A percentile compares a stretch with the other conserved stretches of the same genome.
Evolutionary conservation across 176 grass and related monocot genomes (phyloP).

Genomic region (Miscanthus lutarioriparius): DNA sequence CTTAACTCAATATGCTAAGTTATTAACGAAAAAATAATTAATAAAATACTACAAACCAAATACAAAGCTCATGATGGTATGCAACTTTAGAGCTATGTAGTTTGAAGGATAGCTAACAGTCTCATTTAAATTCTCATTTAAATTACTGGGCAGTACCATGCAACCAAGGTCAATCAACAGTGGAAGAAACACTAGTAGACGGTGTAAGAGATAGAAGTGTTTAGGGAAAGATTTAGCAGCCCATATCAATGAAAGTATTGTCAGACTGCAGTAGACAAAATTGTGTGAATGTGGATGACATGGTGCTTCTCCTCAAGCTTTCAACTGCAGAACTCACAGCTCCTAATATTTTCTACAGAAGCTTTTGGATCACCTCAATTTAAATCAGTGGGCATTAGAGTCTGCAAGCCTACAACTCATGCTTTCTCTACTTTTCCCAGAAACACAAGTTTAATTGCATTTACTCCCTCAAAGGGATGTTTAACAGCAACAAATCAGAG

Average conservation of each 20-base stretch:
- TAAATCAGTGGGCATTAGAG: not conserved
- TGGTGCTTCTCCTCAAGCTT: not conserved
- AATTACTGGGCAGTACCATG: constrained; percentile 16
- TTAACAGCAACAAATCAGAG: constrained; percentile 20
- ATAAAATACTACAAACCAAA: constrained; percentile 11
- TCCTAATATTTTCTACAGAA: not conserved
- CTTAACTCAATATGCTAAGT: not conserved
- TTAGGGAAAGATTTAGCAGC: not conserved
- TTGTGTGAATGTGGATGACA: not conserved
- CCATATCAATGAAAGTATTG: constrained; percentile 5
- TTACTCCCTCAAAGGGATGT: not conserved
- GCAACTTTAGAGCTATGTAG: not conserved
- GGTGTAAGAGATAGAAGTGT: not conserved
- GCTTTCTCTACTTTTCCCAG: not conserved
- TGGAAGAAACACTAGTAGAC: not conserved
- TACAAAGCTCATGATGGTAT: not conserved
- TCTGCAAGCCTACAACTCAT: not conserved
- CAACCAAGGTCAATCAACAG: not conserved
- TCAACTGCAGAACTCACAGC: not conserved
- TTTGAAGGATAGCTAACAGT: not conserved
- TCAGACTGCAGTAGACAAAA: not conserved
- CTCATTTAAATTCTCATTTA: constrained; percentile 24
- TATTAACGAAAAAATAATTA: constrained; percentile 25
- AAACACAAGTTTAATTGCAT: not conserved
- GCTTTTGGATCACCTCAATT: not conserved